phyloP scores from a whole-genome alignment of 192 early-diverging fungal species.

The Coemansia sp. region DNA sequence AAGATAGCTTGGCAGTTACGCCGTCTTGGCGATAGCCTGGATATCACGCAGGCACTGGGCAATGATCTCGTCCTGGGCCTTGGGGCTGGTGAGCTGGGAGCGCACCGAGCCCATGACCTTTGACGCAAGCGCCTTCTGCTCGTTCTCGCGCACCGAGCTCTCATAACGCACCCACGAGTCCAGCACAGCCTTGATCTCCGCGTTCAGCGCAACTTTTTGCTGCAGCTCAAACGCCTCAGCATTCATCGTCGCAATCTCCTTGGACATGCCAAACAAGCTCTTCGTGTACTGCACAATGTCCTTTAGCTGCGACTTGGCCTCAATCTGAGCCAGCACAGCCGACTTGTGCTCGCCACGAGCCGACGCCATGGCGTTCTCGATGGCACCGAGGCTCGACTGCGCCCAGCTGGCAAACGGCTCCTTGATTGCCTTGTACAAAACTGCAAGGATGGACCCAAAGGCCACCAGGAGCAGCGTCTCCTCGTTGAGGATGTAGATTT shows the following conservation, averaged over 20 bases:
- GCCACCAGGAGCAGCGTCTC: conserved; percentile 83
- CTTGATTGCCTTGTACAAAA: conserved; percentile 76
- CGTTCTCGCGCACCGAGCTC: conserved; percentile 83
- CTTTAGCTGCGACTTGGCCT: conserved; percentile 87
- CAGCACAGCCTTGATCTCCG: conserved; percentile 83
- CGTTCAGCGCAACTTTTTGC: conserved; percentile 78
- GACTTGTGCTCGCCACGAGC: conserved; percentile 91
- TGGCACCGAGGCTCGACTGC: conserved; percentile 66
- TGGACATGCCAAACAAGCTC: conserved; percentile 90
- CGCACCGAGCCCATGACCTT: conserved; percentile 75
- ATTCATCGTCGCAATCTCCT: conserved; percentile 91
- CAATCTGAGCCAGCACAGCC: conserved; percentile 85
- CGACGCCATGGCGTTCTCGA: conserved; percentile 76
- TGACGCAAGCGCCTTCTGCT: conserved; percentile 85
- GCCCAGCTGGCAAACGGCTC: conserved; percentile 83
- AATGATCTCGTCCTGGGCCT: conserved; percentile 54
- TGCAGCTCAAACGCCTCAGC: conserved; percentile 93
- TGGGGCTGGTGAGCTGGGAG: conserved; percentile 47
- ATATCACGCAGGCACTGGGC: conserved; percentile 56
- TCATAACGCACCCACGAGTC: conserved; percentile 99
- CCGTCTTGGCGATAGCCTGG: conserved; percentile 48
- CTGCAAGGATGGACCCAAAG: conserved; percentile 75
- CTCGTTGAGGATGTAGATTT: conserved; percentile 95
- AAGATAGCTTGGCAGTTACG: conserved; percentile 12
- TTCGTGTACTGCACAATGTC: conserved; percentile 93